A percentile compares a stretch with the other conserved stretches of the same genome.
These are phyloP conservation scores for Naganishia sp. DNA, from an alignment of 1,284 basidiomycete genomes.

Conservation along the genomic window DNA sequence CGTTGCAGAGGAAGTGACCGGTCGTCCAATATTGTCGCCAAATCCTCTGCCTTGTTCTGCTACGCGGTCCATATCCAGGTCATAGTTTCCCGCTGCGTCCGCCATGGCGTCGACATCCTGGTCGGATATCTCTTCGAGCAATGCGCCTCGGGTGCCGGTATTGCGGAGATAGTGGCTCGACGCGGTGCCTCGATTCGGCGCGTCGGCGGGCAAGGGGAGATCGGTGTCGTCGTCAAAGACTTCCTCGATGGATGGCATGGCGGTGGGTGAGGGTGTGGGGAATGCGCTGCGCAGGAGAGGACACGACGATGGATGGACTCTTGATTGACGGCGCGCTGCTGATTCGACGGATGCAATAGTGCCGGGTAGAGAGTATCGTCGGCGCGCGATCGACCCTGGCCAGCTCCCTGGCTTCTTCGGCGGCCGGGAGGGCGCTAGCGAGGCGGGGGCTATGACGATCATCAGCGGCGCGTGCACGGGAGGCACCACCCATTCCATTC, in stretches of 20 bases:
- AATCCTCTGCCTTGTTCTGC: slow-evolving; percentile 29
- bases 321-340: no score
- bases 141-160: slow-evolving; percentile 67
- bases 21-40: slow-evolving; percentile 20
- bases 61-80: slow-evolving; percentile 51
- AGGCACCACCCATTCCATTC: neutral
- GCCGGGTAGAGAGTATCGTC: no score
- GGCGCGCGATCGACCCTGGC: no score
- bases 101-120: slow-evolving; percentile 37
- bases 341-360: no score
- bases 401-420: no score
- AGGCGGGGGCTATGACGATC: neutral
- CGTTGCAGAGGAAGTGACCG: neutral
- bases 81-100: slow-evolving; percentile 36
- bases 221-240: slow-evolving; percentile 86
- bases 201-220: slow-evolving; percentile 55
- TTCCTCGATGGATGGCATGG: slow-evolving; percentile 53
- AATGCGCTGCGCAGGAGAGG: neutral
- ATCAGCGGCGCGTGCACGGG: neutral
- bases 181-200: slow-evolving; percentile 63
- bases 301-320: no score
- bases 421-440: no score
- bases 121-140: slow-evolving; percentile 67
- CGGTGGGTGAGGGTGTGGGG: slow-evolving; percentile 19
- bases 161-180: slow-evolving; percentile 63